Evolutionary conservation across 257 asterid species (phyloP), one percentile per base, ranked within the genome.

Genomic region (Ilex asprella): DNA sequence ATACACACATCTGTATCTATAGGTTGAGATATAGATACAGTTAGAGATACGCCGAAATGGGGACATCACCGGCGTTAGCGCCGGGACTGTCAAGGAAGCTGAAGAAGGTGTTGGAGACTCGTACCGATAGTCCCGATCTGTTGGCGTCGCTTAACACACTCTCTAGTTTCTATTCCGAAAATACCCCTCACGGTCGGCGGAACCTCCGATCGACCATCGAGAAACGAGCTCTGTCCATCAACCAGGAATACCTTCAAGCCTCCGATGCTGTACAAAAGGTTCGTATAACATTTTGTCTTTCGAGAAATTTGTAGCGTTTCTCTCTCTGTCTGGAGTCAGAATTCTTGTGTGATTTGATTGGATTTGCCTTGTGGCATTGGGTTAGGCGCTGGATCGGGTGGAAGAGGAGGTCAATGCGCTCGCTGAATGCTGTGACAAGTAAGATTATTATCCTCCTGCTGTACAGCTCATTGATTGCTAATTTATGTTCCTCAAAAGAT

Each of bases 31-130:
- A 21, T 21, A 21, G 27, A 21, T 21, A 21, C 27, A 21, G 27
- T 21, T 21, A 61, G 31, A 35, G 68, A 54, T 53, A 47, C 65
- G 61, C 29, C 59, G 47, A 11, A 29, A 87, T 87, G 97, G 95
- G 90, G 78, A 83, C 91, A 59, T 81, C 85, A 72, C 78, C 94
- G 78, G 96, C 96, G 69, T 77, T 92, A 84, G 99, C 99, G 73
- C 99, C 99, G 79, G 99, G 99, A 61, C 87, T 92, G 60, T 85
- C 99, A 8, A 83, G 99, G 86, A 92, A 92, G 91, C 95, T 92
- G 82, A 92, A 92, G 88, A 92, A 92, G 79, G 99, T 92, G 30
- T 61, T 89, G 76, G 97, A 92, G 64, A 92, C 99, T 65, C 96
- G 97, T 61, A 89, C 95, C 16, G 99, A 86, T 70, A 73, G 74